phyloP scores from a whole-genome alignment of 345 rosid species.

The Bretschneidera sinensis region DNA sequence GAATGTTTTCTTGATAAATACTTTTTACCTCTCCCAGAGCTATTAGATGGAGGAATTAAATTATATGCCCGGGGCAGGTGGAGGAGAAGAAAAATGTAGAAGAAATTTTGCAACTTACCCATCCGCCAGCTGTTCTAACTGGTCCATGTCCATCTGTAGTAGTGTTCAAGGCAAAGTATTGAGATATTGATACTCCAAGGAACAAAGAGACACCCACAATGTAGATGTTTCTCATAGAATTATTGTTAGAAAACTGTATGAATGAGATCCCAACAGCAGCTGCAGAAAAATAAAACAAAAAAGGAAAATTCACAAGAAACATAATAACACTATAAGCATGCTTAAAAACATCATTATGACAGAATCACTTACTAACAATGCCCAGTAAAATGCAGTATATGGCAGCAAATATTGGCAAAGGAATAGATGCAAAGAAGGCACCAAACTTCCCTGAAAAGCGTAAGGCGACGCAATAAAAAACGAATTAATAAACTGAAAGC shows the following conservation, averaged over 20 bases:
- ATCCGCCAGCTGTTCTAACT: conserved; percentile 65
- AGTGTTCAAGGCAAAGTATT: conserved; percentile 58
- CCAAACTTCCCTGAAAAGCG: conserved; percentile 78
- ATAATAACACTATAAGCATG: background rate
- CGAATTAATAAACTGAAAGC: background rate
- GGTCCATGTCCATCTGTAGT: conserved; percentile 65
- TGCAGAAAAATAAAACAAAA: conserved; percentile 19
- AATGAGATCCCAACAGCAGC: conserved; percentile 87
- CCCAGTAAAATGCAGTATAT: conserved; percentile 86
- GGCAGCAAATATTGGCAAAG: conserved; percentile 86
- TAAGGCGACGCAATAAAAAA: background rate
- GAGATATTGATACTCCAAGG: conserved; percentile 81
- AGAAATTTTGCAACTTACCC: conserved; percentile 52
- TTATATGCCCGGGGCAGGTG: too few species aligned
- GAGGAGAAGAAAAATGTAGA: background rate
- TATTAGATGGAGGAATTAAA: too few species aligned
- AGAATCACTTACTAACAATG: conserved; percentile 68
- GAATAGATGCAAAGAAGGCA: conserved; percentile 96
- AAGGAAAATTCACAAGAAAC: background rate
- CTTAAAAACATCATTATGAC: background rate
- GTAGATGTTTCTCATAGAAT: conserved; percentile 88
- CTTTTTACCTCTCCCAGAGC: too few species aligned
- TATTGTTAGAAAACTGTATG: conserved; percentile 73
- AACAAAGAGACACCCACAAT: conserved; percentile 77
- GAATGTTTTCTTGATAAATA: too few species aligned